Percentiles rank a stretch among this genome's conserved stretches.
These are phyloP conservation scores for Ustilago vetiveriae DNA, from an alignment of 1,284 basidiomycete genomes.

Conservation along the genomic window DNA sequence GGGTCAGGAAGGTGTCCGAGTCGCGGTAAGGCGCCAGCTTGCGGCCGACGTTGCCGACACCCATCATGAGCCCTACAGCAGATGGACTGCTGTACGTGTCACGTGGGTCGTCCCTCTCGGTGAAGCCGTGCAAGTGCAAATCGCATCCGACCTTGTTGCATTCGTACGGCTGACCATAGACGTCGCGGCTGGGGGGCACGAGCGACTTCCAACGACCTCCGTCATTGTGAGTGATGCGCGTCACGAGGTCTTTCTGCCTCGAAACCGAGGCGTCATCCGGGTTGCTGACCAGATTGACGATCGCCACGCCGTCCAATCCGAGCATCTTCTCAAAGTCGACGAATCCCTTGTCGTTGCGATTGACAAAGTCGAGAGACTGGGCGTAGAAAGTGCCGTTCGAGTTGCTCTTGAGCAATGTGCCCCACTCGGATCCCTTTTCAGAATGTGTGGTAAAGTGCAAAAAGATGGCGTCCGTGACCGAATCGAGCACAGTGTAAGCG, in stretches of 20 bases:
- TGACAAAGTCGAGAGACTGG: constrained; percentile 84
- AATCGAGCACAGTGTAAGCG: constrained; percentile 95
- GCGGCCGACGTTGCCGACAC: constrained; percentile 95
- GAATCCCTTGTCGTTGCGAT: constrained; percentile 84
- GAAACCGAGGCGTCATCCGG: constrained; percentile 78
- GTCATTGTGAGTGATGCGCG: constrained; percentile 94
- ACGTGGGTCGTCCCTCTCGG: constrained; percentile 86
- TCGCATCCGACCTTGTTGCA: constrained; percentile 81
- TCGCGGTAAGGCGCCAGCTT: constrained; percentile 82
- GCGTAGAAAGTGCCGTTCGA: constrained; percentile 97
- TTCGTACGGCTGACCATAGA: constrained; percentile 77
- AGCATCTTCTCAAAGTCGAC: constrained; percentile 99
- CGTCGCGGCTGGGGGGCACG: constrained; percentile 79
- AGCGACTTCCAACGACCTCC: constrained; percentile 90
- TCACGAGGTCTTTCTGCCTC: constrained; percentile 81
- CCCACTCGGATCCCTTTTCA: constrained; percentile 79
- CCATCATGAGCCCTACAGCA: constrained; percentile 91
- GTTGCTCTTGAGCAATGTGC: constrained; percentile 91
- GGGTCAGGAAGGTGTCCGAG: constrained; percentile 93
- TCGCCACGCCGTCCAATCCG: constrained; percentile 91
- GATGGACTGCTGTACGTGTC: constrained; percentile 92
- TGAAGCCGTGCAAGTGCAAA: constrained; percentile 94
- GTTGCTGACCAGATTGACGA: constrained; percentile 90
- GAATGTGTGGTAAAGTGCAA: constrained; percentile 92
- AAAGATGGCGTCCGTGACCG: constrained; percentile 90